Base-by-base conservation (phyloP, 2,329 filamentous ascomycete species). In the Chaetothyriales sp. region DNA sequence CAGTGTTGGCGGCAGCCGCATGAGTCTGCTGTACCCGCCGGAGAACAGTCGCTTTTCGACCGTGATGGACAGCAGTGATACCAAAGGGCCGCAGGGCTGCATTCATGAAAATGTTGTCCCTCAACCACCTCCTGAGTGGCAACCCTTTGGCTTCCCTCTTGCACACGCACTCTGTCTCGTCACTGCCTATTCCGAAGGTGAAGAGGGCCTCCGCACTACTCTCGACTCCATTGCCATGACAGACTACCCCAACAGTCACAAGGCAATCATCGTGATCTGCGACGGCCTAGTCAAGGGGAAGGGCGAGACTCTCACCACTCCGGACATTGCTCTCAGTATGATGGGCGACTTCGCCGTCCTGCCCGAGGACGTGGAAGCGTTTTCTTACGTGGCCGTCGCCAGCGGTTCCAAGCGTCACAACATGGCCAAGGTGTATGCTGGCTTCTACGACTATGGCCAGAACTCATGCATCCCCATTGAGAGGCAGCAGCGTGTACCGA, bases 201-300 rank as follows among this genome's bases (percentile, higher is more conserved):
- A 84, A 57, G 84, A 94, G 53, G 92, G 90, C 62, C 78, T 98
- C 51, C 84, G 92, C 46, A 95, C 89, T 0, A 98, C 92, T 0
- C 73, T 98, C 25, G 89, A 98, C 69, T 98, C 92, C 0, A 84
- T 98, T 64, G 92, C 90, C 47, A 94, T 86, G 69, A 98, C 92
- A 2, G 93, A 98, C 67, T 98, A 98, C 62, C 92, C 92, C 47
- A 98, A 98, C 75, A 96, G 90, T 66, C 93, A 98, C 76, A 98
- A 98, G 70, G 80, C 89, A 25, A 92, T 98, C 60, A 76, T 98
- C 53, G 86, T 95, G 61, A 86, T 98, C 61, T 98, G 92, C 69
- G 92, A 98, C 66, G 92, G 92, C 69, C 79, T 96, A 64, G 95
- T 98, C 73, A 95, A 95, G 71, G 93, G 93, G 59, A 79, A 93